A percentile compares a stretch with the other conserved stretches of the same genome.
Conservation (phyloP, 495 filamentous ascomycete species). For the Annulohypoxylon bovei region DNA sequence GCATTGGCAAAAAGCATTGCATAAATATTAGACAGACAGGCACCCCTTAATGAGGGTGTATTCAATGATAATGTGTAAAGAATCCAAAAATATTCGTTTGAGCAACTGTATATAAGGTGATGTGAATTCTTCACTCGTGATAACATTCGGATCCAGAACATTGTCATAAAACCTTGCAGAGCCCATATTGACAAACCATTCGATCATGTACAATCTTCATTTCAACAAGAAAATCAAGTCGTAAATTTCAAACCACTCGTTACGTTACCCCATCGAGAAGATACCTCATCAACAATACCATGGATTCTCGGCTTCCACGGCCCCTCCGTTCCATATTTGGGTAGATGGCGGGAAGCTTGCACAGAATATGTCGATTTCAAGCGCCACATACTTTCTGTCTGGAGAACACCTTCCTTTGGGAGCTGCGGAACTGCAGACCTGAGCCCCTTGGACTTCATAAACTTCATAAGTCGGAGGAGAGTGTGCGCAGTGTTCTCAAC, state of each 20-base stretch:
- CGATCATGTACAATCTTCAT: too few species aligned
- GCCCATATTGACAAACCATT: not conserved
- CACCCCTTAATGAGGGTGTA: not conserved
- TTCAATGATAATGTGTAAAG: conserved; percentile 17
- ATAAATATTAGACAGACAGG: not conserved
- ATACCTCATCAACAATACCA: conserved; percentile 9
- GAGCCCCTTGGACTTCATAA: conserved; percentile 13
- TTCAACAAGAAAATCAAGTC: not conserved
- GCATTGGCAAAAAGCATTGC: conserved; percentile 20
- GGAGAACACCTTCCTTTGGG: not conserved
- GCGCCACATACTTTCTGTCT: conserved; percentile 9
- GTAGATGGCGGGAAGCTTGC: not conserved
- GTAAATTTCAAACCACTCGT: conserved; percentile 17
- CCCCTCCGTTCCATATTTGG: conserved; percentile 21
- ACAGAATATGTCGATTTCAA: conserved; percentile 17
- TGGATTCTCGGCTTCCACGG: conserved; percentile 21
- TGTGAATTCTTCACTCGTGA: not conserved
- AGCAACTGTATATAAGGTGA: not conserved
- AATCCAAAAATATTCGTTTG: not conserved
- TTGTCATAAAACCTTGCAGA: too few species aligned
- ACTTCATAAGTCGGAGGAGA: conserved; percentile 47
- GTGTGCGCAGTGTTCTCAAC: conserved; percentile 64
- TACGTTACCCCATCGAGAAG: conserved; percentile 25
- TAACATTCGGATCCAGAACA: too few species aligned
- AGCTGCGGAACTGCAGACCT: conserved; percentile 1